Percentiles rank a stretch among this genome's conserved stretches.
Evolutionary conservation across 2,329 filamentous ascomycete species (phyloP).

Genomic region (Teratosphaeria gauchensis): DNA sequence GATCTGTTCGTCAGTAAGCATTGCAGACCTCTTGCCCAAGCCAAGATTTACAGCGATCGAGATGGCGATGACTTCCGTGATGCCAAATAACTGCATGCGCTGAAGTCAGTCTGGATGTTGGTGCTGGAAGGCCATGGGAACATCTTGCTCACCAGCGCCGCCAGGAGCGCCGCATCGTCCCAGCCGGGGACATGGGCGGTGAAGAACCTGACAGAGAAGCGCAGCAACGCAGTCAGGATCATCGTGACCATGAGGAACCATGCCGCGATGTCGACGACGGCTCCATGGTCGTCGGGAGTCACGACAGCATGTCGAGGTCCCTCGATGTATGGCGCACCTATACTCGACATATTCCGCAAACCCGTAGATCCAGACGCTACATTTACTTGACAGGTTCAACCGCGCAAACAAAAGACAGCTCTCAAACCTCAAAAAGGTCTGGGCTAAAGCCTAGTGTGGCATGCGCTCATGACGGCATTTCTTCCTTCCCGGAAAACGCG

Average conservation of each 20-base stretch:
- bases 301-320: not conserved
- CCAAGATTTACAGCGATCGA: not conserved
- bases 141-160: not conserved
- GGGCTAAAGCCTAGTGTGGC: no score
- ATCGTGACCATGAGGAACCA: constrained; percentile 2
- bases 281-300: constrained; percentile 1
- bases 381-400: not conserved
- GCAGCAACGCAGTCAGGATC: constrained; percentile 1
- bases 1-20: not conserved
- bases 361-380: not conserved
- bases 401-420: no score
- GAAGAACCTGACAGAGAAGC: not conserved
- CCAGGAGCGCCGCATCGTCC: not conserved
- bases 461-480: no score
- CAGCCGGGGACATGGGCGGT: constrained; percentile 1
- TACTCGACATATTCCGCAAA: not conserved
- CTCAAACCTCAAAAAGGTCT: no score
- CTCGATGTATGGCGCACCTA: not conserved
- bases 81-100: not conserved
- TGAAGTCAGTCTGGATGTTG: not conserved
- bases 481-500: no score
- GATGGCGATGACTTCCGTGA: not conserved
- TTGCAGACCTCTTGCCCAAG: not conserved
- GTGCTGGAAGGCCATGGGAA: not conserved
- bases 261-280: not conserved